Percentiles rank a stretch among this genome's conserved stretches.
Conservation (phyloP, 164 flowering plant genomes). For the Taxillus chinensis region DNA sequence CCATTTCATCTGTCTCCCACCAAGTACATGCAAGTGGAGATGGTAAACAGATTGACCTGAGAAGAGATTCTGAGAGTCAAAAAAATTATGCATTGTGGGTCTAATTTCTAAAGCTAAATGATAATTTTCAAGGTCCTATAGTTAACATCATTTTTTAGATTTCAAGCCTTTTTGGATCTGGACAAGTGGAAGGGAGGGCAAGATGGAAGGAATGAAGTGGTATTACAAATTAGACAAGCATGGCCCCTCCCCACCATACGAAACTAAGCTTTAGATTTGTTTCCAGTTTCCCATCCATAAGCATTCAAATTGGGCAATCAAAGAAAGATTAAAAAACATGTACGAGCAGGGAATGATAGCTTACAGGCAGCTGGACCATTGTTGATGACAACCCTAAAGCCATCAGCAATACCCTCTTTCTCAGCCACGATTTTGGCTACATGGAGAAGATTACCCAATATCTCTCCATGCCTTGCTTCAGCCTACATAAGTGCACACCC, state of each 20-base stretch:
- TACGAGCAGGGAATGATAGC: constrained; percentile 15
- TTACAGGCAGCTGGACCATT: constrained; percentile 79
- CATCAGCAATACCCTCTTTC: constrained; percentile 79
- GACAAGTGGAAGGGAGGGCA: no score
- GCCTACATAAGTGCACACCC: constrained; percentile 31
- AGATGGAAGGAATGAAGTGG: no score
- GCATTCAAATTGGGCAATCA: no score
- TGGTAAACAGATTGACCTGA: constrained; percentile 79
- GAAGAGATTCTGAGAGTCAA: neutral
- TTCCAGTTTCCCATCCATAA: no score
- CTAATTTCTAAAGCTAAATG: neutral
- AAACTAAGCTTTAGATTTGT: no score
- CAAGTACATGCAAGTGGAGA: constrained; percentile 71
- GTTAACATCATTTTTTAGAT: no score
- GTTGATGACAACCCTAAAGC: constrained; percentile 84
- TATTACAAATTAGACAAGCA: no score
- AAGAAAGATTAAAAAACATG: neutral
- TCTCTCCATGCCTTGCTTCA: constrained; percentile 61
- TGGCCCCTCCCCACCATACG: no score
- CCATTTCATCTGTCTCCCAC: constrained; percentile 77
- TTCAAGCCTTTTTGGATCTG: no score
- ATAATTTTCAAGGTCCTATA: no score
- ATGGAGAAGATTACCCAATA: constrained; percentile 68
- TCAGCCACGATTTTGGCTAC: constrained; percentile 83
- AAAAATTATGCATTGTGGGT: neutral